Percentiles rank a stretch among this genome's conserved stretches.
Evolutionary conservation across 257 asterid genomes (phyloP).

Genomic region (Lantana camara): DNA sequence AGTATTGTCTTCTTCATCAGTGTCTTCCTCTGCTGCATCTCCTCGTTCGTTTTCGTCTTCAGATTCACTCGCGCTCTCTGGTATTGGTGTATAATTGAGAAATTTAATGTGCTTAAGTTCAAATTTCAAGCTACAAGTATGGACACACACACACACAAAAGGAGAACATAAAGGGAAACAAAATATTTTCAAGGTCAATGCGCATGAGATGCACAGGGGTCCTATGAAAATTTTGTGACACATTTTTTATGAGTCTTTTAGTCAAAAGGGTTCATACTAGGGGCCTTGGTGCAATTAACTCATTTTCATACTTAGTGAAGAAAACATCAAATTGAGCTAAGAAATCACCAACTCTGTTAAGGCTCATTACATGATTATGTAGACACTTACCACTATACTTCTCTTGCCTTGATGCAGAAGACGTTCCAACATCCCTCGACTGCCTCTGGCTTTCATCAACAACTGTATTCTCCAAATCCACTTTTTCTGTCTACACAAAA

Average conservation of each 20-base stretch:
- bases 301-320: neutral
- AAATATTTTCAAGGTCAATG: no score
- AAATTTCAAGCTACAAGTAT: slow-evolving; percentile 6
- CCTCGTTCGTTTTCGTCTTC: slow-evolving; percentile 88
- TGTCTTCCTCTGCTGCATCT: slow-evolving; percentile 81
- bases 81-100: slow-evolving; percentile 28
- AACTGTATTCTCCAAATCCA: slow-evolving; percentile 95
- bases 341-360: neutral
- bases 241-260: no score
- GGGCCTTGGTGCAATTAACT: no score
- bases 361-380: slow-evolving; percentile 3
- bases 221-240: no score
- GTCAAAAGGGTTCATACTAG: no score
- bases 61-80: slow-evolving; percentile 86
- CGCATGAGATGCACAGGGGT: no score
- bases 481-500: slow-evolving; percentile 89
- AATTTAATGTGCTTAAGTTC: slow-evolving; percentile 21
- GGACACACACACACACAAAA: neutral
- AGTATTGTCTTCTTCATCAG: slow-evolving; percentile 86
- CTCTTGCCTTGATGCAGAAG: slow-evolving; percentile 72
- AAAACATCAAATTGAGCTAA: neutral
- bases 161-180: no score
- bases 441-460: slow-evolving; percentile 98
- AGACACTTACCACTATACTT: slow-evolving; percentile 75
- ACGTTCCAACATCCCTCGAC: slow-evolving; percentile 55